Evolutionary conservation across 345 rosid genomes (phyloP).

Genomic region (Aethionema arabicum): DNA sequence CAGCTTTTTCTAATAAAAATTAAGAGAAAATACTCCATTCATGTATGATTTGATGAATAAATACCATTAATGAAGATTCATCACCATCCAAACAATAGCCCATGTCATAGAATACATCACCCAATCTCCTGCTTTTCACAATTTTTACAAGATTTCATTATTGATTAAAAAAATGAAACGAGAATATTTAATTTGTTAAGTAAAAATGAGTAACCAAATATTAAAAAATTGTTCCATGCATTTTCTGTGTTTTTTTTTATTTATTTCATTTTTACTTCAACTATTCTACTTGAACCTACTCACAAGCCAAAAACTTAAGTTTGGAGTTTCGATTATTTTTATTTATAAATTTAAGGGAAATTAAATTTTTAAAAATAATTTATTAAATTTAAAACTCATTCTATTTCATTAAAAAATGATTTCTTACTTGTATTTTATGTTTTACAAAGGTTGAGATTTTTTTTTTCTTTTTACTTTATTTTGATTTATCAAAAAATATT

Average conservation of each 20-base stretch:
- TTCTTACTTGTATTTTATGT: too few species aligned
- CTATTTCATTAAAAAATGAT: neutral
- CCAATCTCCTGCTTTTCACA: slow-evolving; percentile 25
- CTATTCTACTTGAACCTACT: neutral
- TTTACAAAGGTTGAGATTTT: neutral
- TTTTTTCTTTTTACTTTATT: too few species aligned
- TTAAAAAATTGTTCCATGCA: too few species aligned
- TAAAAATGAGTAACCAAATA: too few species aligned
- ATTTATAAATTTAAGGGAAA: neutral
- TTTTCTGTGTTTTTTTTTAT: too few species aligned
- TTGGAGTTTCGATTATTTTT: too few species aligned
- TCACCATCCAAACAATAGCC: slow-evolving; percentile 25
- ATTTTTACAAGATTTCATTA: too few species aligned
- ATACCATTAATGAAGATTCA: slow-evolving; percentile 16
- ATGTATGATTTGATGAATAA: neutral
- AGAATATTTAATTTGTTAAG: too few species aligned
- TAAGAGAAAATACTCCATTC: slow-evolving; percentile 2
- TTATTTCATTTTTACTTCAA: too few species aligned
- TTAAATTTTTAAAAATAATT: neutral
- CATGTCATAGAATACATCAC: slow-evolving; percentile 24
- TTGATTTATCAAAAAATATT: too few species aligned
- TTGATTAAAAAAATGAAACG: too few species aligned
- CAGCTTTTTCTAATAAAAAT: slow-evolving; percentile 5
- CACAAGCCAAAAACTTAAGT: neutral
- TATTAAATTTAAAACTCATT: neutral